These are phyloP conservation scores for Globisporangium ultimum DNA, from an alignment of 352 stramenopile species.

Conservation along the genomic window DNA sequence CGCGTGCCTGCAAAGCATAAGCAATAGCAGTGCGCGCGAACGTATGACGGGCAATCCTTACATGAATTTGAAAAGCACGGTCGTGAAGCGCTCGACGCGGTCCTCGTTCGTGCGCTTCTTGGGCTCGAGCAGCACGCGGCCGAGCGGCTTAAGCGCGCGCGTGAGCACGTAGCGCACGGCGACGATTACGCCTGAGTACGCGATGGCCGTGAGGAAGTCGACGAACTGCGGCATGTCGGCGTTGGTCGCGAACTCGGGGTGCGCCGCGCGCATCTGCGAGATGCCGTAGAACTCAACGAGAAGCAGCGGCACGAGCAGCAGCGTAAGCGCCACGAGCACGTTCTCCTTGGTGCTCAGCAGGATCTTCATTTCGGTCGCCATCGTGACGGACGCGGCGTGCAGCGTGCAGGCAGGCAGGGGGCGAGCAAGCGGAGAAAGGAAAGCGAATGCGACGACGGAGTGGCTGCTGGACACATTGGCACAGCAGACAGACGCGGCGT, in stretches of 20 bases:
- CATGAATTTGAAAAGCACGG: slow-evolving; percentile 73
- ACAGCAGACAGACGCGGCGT: too few relatives aligned
- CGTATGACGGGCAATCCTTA: slow-evolving; percentile 17
- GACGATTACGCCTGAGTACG: slow-evolving; percentile 35
- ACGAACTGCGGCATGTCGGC: slow-evolving; percentile 41
- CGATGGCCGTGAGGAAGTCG: slow-evolving; percentile 36
- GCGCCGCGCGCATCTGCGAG: slow-evolving; percentile 28
- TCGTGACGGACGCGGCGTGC: background rate
- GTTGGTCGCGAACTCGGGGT: slow-evolving; percentile 26
- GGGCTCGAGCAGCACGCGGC: slow-evolving; percentile 39
- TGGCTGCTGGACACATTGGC: too few relatives aligned
- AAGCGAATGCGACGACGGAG: background rate
- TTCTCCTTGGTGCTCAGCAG: slow-evolving; percentile 55
- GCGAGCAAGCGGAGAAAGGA: background rate
- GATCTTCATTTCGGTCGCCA: slow-evolving; percentile 60
- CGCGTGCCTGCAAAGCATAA: too few relatives aligned
- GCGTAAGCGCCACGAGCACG: slow-evolving; percentile 50
- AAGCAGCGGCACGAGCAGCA: slow-evolving; percentile 60
- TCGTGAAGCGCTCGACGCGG: slow-evolving; percentile 63
- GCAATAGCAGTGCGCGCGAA: background rate
- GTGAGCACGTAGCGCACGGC: slow-evolving; percentile 32
- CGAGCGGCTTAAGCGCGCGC: slow-evolving; percentile 39
- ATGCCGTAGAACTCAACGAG: slow-evolving; percentile 49
- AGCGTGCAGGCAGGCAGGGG: too few relatives aligned
- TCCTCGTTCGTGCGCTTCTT: slow-evolving; percentile 47